phyloP scores from a whole-genome alignment of 1,139 yeast genomes.

The Candida tetrigidarum region DNA sequence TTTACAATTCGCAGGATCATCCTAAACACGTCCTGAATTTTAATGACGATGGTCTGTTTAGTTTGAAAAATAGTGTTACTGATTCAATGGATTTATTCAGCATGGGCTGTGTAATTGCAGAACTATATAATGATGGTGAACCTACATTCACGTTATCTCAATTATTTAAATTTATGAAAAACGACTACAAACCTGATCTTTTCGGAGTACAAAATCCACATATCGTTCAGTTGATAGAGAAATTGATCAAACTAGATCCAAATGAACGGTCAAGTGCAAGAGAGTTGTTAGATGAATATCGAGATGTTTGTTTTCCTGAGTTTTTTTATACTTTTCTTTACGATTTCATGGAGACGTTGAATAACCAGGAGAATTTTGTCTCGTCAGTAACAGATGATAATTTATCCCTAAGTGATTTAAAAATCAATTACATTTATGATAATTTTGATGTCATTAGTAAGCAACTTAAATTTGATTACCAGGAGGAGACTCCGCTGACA shows the following conservation, averaged over 20 bases:
- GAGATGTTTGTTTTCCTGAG: constrained; percentile 63
- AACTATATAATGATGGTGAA: constrained; percentile 82
- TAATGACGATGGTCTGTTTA: constrained; percentile 33
- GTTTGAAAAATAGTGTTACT: constrained; percentile 43
- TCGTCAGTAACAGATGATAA: constrained; percentile 23
- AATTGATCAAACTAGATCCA: constrained; percentile 71
- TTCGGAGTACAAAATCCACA: constrained; percentile 52
- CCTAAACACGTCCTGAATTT: constrained; percentile 22
- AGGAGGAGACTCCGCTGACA: neutral
- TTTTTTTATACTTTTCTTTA: constrained; percentile 74
- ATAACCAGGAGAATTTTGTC: constrained; percentile 26
- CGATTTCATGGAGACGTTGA: constrained; percentile 57
- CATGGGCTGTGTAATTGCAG: constrained; percentile 91
- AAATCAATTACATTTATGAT: constrained; percentile 59
- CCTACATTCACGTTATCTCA: constrained; percentile 88
- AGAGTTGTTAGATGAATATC: constrained; percentile 54
- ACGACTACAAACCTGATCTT: constrained; percentile 67
- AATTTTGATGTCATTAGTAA: constrained; percentile 58
- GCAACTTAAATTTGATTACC: constrained; percentile 48
- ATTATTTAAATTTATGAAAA: constrained; percentile 76
- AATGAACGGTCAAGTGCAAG: constrained; percentile 57
- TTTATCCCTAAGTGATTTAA: constrained; percentile 53
- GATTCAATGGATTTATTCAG: constrained; percentile 87
- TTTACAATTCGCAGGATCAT: constrained; percentile 41
- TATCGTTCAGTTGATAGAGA: constrained; percentile 51